These are phyloP conservation scores for Sordariomycetes sp. DNA, from an alignment of 2,329 filamentous ascomycete genomes.

Conservation along the genomic window DNA sequence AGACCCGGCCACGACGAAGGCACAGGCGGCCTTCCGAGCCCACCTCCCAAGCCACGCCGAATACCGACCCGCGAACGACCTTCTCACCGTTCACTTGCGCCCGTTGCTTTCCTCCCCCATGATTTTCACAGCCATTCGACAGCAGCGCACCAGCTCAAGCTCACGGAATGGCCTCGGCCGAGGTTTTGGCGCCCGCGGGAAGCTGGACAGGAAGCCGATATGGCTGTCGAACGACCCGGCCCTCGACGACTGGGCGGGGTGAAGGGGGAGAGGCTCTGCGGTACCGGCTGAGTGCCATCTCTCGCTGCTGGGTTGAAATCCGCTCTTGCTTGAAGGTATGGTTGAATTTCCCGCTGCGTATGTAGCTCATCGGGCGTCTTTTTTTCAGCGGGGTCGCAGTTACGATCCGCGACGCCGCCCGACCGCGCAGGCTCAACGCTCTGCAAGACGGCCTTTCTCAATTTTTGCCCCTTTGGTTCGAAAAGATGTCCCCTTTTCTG, in stretches of 20 bases:
- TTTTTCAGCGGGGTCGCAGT: neutral
- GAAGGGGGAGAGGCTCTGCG: conserved; percentile 10
- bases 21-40: neutral
- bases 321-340: conserved; percentile 2
- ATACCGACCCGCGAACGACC: neutral
- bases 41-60: neutral
- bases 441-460: neutral
- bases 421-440: neutral
- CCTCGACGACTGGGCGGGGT: conserved; percentile 25
- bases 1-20: neutral
- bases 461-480: neutral
- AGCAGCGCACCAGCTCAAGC: conserved; percentile 31
- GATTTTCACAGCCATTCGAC: conserved; percentile 32
- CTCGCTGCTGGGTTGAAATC: conserved; percentile 3
- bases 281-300: conserved; percentile 1
- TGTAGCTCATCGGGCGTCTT: neutral
- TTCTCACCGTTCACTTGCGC: neutral
- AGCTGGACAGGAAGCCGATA: conserved; percentile 28
- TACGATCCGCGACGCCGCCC: neutral
- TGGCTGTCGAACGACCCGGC: conserved; percentile 22
- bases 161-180: conserved; percentile 44
- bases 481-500: neutral
- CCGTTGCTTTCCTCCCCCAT: conserved; percentile 23
- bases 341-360: neutral
- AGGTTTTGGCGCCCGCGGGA: conserved; percentile 31